Evolutionary conservation across 2,329 filamentous ascomycete species (phyloP), one percentile per base, ranked within the genome.

Genomic region (Xylaria sp.): DNA sequence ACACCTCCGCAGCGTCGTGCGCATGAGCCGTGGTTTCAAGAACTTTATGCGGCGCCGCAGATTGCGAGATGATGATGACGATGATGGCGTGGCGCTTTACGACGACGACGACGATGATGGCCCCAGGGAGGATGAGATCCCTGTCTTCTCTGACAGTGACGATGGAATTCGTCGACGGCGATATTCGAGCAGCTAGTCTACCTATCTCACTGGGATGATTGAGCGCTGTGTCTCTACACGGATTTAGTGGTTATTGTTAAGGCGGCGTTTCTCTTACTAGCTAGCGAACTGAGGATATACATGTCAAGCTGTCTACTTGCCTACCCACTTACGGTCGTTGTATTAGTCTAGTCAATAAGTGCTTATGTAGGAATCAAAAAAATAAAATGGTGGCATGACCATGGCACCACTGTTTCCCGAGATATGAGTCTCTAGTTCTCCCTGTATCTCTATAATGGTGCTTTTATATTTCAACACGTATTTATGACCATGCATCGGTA

Each of bases 11-110:
- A 73, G 76, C 18, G 79, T 81, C 34, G 79, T 77, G 48, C 78
- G 76, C 73, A 80, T 81, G 80, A 81, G 79, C 68, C 72, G 74
- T 12, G 79, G 79, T 4, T 81, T 81, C 68, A 80, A 78, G 76
- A 72, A 75, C 52, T 81, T 78, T 60, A 50, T 80, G 70, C 63
- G 12, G 10, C 32, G 53, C 7, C 39, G 59, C 12, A 1, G 52
- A 55, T 9, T 68, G 63, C n/a, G 48, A 2, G 70, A 67, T 3
- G 60, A 65, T 13, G 55, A 56, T 2, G 58, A 58, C 10, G 63
- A 62, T 1, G 53, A 41, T 10, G 48, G 28, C 1, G 12, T 34
- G 20, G 32, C 20, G 36, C 36, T 46, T 32, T 53, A 64, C 6
- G 55, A 59, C 13, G 60, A 56, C 5, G 62, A 58, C 12, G 64